Evolutionary conservation across 495 filamentous ascomycete genomes (phyloP).

Genomic region (Hypoxylon crocopeplum): DNA sequence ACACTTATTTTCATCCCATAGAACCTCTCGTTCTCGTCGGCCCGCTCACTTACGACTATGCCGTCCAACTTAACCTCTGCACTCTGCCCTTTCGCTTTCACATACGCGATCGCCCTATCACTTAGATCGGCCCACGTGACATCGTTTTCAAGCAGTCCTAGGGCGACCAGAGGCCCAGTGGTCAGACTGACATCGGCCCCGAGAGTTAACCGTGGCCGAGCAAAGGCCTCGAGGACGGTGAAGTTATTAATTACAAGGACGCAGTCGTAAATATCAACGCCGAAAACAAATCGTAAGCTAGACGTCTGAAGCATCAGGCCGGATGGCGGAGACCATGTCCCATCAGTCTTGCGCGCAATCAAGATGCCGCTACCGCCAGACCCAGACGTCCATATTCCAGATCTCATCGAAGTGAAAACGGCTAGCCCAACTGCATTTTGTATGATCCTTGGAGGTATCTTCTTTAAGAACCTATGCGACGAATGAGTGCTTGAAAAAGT

Average conservation of each 20-base stretch:
- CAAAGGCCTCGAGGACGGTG: slow-evolving; percentile 80
- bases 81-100: slow-evolving; percentile 86
- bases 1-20: slow-evolving; percentile 76
- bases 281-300: slow-evolving; percentile 84
- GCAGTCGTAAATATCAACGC: slow-evolving; percentile 93
- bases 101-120: slow-evolving; percentile 81
- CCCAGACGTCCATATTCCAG: slow-evolving; percentile 88
- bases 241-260: slow-evolving; percentile 88
- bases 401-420: slow-evolving; percentile 93
- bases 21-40: slow-evolving; percentile 88
- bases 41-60: slow-evolving; percentile 81
- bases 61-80: slow-evolving; percentile 84
- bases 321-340: slow-evolving; percentile 87
- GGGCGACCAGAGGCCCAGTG: slow-evolving; percentile 79
- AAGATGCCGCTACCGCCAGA: slow-evolving; percentile 86
- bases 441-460: slow-evolving; percentile 83
- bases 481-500: slow-evolving; percentile 40
- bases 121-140: slow-evolving; percentile 63
- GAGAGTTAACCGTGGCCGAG: slow-evolving; percentile 74
- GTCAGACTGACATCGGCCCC: slow-evolving; percentile 79
- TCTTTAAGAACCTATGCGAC: slow-evolving; percentile 67
- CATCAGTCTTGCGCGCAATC: slow-evolving; percentile 78
- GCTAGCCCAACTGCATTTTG: slow-evolving; percentile 85
- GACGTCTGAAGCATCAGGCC: slow-evolving; percentile 88
- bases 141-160: slow-evolving; percentile 77